Base-by-base conservation (phyloP, 495 filamentous ascomycete species). In the Astrothelium subdiscretum region DNA sequence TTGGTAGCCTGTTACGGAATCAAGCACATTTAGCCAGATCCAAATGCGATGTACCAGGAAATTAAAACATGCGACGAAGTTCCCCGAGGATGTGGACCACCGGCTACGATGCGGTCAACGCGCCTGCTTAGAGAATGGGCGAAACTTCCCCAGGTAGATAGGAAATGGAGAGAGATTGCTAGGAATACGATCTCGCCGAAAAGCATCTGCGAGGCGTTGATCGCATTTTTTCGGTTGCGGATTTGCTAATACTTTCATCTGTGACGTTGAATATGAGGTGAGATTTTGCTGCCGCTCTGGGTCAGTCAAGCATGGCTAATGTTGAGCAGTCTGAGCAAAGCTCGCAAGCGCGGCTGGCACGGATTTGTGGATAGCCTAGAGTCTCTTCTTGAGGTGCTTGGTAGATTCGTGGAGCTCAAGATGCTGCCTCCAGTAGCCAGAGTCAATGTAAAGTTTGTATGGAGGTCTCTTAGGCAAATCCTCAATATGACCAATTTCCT, bases 51-150 rank as follows among this genome's bases (percentile, higher is more conserved):
- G 58, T 65, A 71, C 42, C 32, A 32, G 27, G 62, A 65, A 51
- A 42, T 65, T 3, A 52, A 15, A n/a, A 22, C 43, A 12, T 18
- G 43, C 5, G 20, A 48, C 13, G 43, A 48, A n/a, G n/a, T 20
- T 15, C 64, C 67, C 2, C 48, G 64, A 24, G 67, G 67, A 18
- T 68, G 61, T 31, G 68, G 68, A 24, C 48, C 60, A 13, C 63
- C 64, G 57, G 66, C 60, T 15, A 65, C 63, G 18, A 67, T 74
- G 51, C 72, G 70, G 13, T 66, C 69, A 13, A 70, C 67, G 13
- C 80, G 76, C 59, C 73, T 64, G 20, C 68, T 80, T 13, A 64
- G 68, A 1, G 70, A 76, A 59, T 82, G 77, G 80, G 74, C 79
- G 13, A 73, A 74, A 58, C 67, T 59, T 58, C 66, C 68, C 0